Conservation (phyloP, 495 filamentous ascomycete species). For the Aspergillus sclerotiicarbonarius region DNA sequence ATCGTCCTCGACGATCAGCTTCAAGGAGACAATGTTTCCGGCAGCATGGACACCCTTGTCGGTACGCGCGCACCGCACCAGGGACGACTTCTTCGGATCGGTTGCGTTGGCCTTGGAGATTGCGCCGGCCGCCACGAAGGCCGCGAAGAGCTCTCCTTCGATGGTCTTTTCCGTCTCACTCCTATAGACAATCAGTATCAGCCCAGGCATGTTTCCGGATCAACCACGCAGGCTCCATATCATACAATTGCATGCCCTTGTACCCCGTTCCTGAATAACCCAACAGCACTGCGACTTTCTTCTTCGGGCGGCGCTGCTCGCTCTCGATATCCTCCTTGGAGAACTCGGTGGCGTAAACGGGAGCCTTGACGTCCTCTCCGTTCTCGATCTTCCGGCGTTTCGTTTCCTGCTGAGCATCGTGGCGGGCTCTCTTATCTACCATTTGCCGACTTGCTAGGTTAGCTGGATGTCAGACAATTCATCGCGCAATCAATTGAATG, state of each 20-base stretch:
- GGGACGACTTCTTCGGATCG: constrained; percentile 92
- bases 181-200: constrained; percentile 37
- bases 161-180: constrained; percentile 76
- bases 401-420: constrained; percentile 51
- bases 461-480: constrained; percentile 34
- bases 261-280: constrained; percentile 98
- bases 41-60: constrained; percentile 98
- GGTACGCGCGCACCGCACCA: constrained; percentile 90
- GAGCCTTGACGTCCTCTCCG: constrained; percentile 36
- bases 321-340: constrained; percentile 76
- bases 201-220: background rate
- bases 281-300: constrained; percentile 91
- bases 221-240: background rate
- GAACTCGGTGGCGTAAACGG: constrained; percentile 57
- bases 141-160: constrained; percentile 92
- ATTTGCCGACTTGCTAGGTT: constrained; percentile 61
- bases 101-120: constrained; percentile 95
- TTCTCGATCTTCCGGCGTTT: constrained; percentile 59
- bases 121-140: constrained; percentile 83
- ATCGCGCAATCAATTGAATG: background rate
- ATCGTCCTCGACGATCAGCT: constrained; percentile 89
- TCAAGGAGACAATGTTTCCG: constrained; percentile 92
- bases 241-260: constrained; percentile 87
- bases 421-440: constrained; percentile 63
- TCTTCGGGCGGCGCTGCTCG: constrained; percentile 84